phyloP scores from a whole-genome alignment of 2,329 filamentous ascomycete genomes.

The Epichloe aotearoae region DNA sequence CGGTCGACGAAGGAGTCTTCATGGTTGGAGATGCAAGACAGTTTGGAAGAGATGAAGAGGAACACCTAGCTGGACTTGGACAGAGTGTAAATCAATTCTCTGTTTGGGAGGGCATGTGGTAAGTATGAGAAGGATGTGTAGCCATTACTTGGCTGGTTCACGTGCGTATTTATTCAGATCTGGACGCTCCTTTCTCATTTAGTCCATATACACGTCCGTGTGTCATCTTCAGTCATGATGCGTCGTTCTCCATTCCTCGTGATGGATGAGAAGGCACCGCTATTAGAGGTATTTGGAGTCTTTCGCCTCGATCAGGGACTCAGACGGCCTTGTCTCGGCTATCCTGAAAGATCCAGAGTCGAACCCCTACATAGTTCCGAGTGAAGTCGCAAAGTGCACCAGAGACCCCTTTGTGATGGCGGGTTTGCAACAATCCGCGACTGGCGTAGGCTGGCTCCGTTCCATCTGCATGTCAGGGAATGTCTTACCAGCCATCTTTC shows the following conservation, averaged over 20 bases:
- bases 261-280: neutral
- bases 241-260: neutral
- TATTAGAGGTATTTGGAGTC: neutral
- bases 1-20: slow-evolving; percentile 25
- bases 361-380: neutral
- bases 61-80: neutral
- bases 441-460: neutral
- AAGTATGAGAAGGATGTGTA: too few relatives aligned
- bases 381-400: neutral
- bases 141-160: neutral
- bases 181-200: neutral
- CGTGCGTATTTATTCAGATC: neutral
- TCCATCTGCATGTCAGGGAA: neutral
- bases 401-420: neutral
- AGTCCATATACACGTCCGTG: too few relatives aligned
- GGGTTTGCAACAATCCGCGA: neutral
- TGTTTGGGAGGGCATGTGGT: too few relatives aligned
- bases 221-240: neutral
- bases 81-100: too few relatives aligned
- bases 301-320: neutral
- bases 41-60: neutral
- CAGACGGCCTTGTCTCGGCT: neutral
- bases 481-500: neutral
- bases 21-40: slow-evolving; percentile 19
- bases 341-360: neutral